phyloP scores from a whole-genome alignment of 2,329 filamentous ascomycete species.

The Hymenoscyphus salicellus region DNA sequence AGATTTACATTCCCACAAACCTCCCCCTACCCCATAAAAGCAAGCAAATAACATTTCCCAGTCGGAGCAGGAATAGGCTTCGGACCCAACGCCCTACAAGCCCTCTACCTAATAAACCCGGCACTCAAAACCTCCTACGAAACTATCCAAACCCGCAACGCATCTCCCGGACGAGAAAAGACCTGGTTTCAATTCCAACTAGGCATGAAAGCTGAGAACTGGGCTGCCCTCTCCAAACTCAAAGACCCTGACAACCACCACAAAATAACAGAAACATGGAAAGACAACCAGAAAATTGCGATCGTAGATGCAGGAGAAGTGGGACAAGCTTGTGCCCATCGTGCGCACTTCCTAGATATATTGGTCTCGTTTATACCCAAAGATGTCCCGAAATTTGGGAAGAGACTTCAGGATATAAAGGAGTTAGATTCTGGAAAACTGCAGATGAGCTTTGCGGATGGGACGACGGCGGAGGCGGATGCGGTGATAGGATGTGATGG shows the following conservation, averaged over 20 bases:
- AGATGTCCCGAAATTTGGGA: constrained; percentile 36
- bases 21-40: not conserved
- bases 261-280: not conserved
- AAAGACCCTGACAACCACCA: constrained; percentile 4
- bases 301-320: constrained; percentile 22
- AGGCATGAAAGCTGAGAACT: constrained; percentile 26
- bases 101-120: constrained; percentile 33
- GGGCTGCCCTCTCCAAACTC: constrained; percentile 21
- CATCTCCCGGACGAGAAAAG: constrained; percentile 25
- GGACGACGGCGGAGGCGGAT: constrained; percentile 42
- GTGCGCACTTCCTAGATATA: constrained; percentile 35
- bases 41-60: not conserved
- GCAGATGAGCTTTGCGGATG: constrained; percentile 44
- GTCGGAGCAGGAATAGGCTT: constrained; percentile 35
- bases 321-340: constrained; percentile 32
- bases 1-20: not conserved
- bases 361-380: constrained; percentile 40
- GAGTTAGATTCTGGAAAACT: constrained; percentile 29
- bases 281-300: constrained; percentile 21
- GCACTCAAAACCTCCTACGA: constrained; percentile 29
- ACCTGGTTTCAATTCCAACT: constrained; percentile 34
- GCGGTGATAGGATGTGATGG: constrained; percentile 62
- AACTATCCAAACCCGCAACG: constrained; percentile 28
- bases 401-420: constrained; percentile 37
- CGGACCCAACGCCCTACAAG: constrained; percentile 32